phyloP scores from a whole-genome alignment of 352 stramenopile genomes.

The Globisporangium nagaii region DNA sequence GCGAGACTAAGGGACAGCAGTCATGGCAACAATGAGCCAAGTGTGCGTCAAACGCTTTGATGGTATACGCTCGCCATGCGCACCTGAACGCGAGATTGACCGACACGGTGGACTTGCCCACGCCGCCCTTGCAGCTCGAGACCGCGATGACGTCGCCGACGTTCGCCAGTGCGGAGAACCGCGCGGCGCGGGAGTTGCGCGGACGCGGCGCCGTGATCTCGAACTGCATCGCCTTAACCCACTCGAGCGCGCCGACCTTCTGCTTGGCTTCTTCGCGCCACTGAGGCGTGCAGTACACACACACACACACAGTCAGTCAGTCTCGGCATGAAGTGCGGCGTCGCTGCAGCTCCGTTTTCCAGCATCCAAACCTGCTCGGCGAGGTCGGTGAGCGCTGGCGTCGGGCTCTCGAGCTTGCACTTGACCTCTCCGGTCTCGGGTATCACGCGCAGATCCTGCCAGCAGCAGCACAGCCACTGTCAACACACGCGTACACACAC shows the following conservation, averaged over 20 bases:
- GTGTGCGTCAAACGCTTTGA: too few species aligned
- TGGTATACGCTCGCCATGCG: too few species aligned
- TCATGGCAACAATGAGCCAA: background rate
- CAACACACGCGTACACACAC: background rate
- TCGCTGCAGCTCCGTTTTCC: background rate
- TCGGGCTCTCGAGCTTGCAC: constrained; percentile 71
- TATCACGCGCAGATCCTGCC: constrained; percentile 47
- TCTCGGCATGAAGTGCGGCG: background rate
- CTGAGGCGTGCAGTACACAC: too few species aligned
- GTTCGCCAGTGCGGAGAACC: constrained; percentile 75
- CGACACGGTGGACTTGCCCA: constrained; percentile 98
- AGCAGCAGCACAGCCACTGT: background rate
- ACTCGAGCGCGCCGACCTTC: constrained; percentile 54
- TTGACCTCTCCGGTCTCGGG: constrained; percentile 39
- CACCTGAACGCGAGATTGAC: constrained; percentile 97
- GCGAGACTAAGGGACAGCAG: constrained; percentile 42
- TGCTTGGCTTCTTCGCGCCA: constrained; percentile 57
- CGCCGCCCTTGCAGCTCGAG: constrained; percentile 95
- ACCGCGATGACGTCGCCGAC: constrained; percentile 88
- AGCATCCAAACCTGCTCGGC: constrained; percentile 44
- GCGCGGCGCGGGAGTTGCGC: constrained; percentile 56
- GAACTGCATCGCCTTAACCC: constrained; percentile 68
- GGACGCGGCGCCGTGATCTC: constrained; percentile 56
- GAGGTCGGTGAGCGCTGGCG: constrained; percentile 62
- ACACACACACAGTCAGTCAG: background rate